phyloP scores from a whole-genome alignment of 148 eudicot genomes.

The Nepenthes mirabilis region DNA sequence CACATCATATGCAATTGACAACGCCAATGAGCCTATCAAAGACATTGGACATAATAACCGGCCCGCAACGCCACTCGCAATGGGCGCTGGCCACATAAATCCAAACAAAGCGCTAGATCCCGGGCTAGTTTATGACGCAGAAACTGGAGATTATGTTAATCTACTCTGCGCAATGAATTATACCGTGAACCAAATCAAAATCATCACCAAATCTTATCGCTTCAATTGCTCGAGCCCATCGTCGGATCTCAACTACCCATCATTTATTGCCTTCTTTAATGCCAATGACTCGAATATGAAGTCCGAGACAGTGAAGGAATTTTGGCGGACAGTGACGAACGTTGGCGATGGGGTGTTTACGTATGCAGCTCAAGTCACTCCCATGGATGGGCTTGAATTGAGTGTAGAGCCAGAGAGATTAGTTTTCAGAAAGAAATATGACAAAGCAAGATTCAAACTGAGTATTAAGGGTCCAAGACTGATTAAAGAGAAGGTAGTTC shows the following conservation, averaged over 20 bases:
- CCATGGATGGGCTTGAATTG: slow-evolving; percentile 11
- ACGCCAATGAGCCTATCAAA: slow-evolving; percentile 3
- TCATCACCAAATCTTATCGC: slow-evolving; percentile 7
- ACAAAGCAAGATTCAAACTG: slow-evolving; percentile 26
- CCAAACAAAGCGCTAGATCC: slow-evolving; percentile 13
- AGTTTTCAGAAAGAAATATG: slow-evolving; percentile 20
- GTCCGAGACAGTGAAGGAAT: background rate
- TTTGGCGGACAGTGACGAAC: slow-evolving; percentile 10
- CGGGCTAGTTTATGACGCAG: slow-evolving; percentile 14
- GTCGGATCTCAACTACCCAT: slow-evolving; percentile 13
- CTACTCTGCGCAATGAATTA: slow-evolving; percentile 13
- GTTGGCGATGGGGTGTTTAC: slow-evolving; percentile 14
- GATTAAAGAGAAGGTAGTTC: slow-evolving; percentile 9
- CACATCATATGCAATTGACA: slow-evolving; percentile 4
- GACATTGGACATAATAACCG: background rate
- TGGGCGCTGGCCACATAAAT: slow-evolving; percentile 13
- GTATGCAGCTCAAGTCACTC: slow-evolving; percentile 15
- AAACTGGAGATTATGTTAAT: slow-evolving; percentile 5
- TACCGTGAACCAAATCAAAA: slow-evolving; percentile 1
- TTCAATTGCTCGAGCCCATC: slow-evolving; percentile 2
- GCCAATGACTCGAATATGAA: too few species aligned
- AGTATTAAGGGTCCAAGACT: slow-evolving; percentile 17
- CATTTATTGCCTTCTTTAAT: slow-evolving; percentile 3
- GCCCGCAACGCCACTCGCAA: slow-evolving; percentile 7
- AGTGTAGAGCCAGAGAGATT: slow-evolving; percentile 23